phyloP scores from a whole-genome alignment of 306 rosid genomes.

The Purshia tridentata region DNA sequence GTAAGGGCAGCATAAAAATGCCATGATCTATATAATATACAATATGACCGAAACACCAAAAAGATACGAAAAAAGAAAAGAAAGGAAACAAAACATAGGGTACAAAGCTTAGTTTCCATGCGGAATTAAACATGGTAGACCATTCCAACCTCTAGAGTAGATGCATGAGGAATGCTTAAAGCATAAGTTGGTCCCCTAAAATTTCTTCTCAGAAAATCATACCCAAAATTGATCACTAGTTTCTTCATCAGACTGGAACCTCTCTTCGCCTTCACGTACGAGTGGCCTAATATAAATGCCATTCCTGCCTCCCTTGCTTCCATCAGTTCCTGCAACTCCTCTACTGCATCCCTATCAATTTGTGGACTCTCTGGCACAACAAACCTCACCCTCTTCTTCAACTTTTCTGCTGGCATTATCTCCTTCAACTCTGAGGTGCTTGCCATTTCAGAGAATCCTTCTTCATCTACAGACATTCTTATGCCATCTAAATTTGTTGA shows the following conservation, averaged over 20 bases:
- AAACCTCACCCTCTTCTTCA: constrained; percentile 79
- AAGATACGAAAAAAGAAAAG: not conserved
- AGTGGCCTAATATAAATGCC: constrained; percentile 95
- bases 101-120: constrained; percentile 35
- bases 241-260: constrained; percentile 83
- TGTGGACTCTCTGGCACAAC: constrained; percentile 66
- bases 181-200: constrained; percentile 89
- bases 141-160: constrained; percentile 97
- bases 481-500: constrained; percentile 65
- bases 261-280: constrained; percentile 86
- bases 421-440: constrained; percentile 66
- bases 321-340: constrained; percentile 79
- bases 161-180: constrained; percentile 81
- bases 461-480: constrained; percentile 59
- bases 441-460: constrained; percentile 31
- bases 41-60: constrained; percentile 25
- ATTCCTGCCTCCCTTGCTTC: constrained; percentile 95
- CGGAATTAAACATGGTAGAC: constrained; percentile 66
- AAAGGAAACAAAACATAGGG: constrained; percentile 20
- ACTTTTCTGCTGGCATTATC: constrained; percentile 49
- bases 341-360: constrained; percentile 54
- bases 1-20: constrained; percentile 19
- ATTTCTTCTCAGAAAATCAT: constrained; percentile 91
- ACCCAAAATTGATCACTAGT: constrained; percentile 73
- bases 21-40: constrained; percentile 50